A percentile compares a stretch with the other conserved stretches of the same genome.
phyloP scores from a whole-genome alignment of 2,329 filamentous ascomycete species.

The Talaromyces sp. region DNA sequence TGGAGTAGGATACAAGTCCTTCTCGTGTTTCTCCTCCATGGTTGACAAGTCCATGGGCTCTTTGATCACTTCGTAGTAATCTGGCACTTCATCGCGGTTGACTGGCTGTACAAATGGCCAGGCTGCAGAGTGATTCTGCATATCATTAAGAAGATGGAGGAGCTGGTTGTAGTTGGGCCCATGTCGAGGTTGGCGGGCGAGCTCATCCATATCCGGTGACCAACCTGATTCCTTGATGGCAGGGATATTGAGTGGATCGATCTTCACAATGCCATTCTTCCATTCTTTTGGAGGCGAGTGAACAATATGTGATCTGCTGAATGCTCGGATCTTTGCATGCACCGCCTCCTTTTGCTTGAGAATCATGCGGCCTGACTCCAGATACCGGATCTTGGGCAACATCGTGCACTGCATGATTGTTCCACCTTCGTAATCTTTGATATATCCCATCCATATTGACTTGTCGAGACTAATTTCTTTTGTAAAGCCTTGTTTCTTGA shows the following conservation, averaged over 20 bases:
- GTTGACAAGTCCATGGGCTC: constrained; percentile 95
- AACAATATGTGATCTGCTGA: constrained; percentile 82
- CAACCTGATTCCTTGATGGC: constrained; percentile 91
- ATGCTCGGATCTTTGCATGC: constrained; percentile 89
- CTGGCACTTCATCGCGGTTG: constrained; percentile 92
- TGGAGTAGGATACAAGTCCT: constrained; percentile 84
- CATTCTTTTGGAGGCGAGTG: constrained; percentile 84
- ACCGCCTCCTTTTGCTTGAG: constrained; percentile 96
- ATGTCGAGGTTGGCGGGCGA: constrained; percentile 90
- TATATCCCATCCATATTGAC: constrained; percentile 97
- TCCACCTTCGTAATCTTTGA: constrained; percentile 98
- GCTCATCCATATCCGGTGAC: constrained; percentile 96
- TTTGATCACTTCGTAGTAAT: constrained; percentile 98
- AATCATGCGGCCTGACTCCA: constrained; percentile 89
- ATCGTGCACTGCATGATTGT: constrained; percentile 99
- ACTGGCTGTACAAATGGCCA: constrained; percentile 96
- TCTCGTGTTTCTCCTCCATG: constrained; percentile 94
- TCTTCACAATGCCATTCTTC: constrained; percentile 69
- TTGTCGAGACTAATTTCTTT: constrained; percentile 94
- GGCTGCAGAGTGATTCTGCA: constrained; percentile 87
- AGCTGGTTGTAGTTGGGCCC: constrained; percentile 96
- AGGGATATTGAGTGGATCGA: constrained; percentile 81
- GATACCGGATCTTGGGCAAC: constrained; percentile 90
- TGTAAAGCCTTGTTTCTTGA: constrained; percentile 98
- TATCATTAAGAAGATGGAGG: constrained; percentile 85